Percentiles rank a stretch among this genome's conserved stretches.
phyloP scores from a whole-genome alignment of 2,329 filamentous ascomycete species.

The Neonectria sp. region DNA sequence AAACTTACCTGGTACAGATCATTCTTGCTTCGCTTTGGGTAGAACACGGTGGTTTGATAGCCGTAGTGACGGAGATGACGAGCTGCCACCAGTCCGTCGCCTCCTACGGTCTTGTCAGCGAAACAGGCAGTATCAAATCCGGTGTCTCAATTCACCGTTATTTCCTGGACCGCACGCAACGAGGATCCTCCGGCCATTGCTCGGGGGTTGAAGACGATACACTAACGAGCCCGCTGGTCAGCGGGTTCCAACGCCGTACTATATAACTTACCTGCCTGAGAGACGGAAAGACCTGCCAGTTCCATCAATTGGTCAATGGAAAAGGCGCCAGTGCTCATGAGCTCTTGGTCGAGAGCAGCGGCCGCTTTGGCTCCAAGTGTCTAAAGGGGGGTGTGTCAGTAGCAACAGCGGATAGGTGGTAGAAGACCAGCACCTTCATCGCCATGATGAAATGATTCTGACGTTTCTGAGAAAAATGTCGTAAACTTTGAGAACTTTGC shows the following conservation, averaged over 20 bases:
- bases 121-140: not conserved
- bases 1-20: slow-evolving; percentile 84
- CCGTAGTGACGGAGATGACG: slow-evolving; percentile 94
- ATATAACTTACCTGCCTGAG: slow-evolving; percentile 79
- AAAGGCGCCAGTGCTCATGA: slow-evolving; percentile 91
- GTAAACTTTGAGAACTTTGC: not conserved
- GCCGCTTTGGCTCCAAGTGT: slow-evolving; percentile 91
- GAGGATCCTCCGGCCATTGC: slow-evolving; percentile 79
- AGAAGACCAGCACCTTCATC: slow-evolving; percentile 47
- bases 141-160: slow-evolving; percentile 65
- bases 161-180: slow-evolving; percentile 92
- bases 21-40: slow-evolving; percentile 92
- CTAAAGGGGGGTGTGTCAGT: slow-evolving; percentile 61
- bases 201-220: slow-evolving; percentile 85
- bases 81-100: slow-evolving; percentile 94
- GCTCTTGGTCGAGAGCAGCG: slow-evolving; percentile 89
- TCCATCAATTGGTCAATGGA: slow-evolving; percentile 99
- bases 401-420: not conserved
- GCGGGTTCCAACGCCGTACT: not conserved
- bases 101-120: slow-evolving; percentile 68
- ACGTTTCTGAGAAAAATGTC: not conserved
- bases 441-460: slow-evolving; percentile 45
- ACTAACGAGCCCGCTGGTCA: slow-evolving; percentile 66
- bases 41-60: slow-evolving; percentile 90
- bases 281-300: slow-evolving; percentile 91